phyloP scores from a whole-genome alignment of 2,329 filamentous ascomycete species.

The Tolypocladium ophioglossoides region DNA sequence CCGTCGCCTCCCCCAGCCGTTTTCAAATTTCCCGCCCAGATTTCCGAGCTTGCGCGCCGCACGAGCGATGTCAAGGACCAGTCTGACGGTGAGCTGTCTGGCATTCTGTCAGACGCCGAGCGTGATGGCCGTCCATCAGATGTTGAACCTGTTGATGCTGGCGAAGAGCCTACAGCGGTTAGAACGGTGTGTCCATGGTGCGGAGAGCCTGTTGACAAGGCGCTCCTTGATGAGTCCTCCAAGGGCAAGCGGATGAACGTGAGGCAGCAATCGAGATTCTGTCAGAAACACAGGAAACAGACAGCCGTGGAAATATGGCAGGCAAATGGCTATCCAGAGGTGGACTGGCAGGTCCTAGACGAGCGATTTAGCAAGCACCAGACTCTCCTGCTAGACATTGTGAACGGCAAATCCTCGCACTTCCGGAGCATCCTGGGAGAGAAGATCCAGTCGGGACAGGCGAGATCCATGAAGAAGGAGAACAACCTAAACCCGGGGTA shows the following conservation, averaged over 20 bases:
- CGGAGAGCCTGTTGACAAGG: conserved; percentile 43
- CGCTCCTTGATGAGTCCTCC: conserved; percentile 42
- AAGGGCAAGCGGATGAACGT: conserved; percentile 39
- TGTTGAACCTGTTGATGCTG: conserved; percentile 1
- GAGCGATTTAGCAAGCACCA: conserved; percentile 47
- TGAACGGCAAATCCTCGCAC: conserved; percentile 49
- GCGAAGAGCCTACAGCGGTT: neutral
- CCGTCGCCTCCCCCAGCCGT: conserved; percentile 8
- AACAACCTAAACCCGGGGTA: conserved; percentile 63
- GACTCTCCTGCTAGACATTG: conserved; percentile 42
- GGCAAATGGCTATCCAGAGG: conserved; percentile 53
- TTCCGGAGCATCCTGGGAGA: conserved; percentile 48
- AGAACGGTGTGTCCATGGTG: conserved; percentile 55
- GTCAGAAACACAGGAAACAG: conserved; percentile 47
- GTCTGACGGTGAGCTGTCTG: neutral
- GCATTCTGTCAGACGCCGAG: conserved; percentile 2
- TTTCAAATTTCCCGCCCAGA: conserved; percentile 10
- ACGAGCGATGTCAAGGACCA: neutral
- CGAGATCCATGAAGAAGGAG: conserved; percentile 48
- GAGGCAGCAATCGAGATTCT: conserved; percentile 51
- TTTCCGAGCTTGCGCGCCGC: conserved; percentile 5
- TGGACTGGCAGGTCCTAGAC: conserved; percentile 57
- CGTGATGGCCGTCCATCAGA: neutral
- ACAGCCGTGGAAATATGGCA: conserved; percentile 38
- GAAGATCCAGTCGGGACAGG: conserved; percentile 45